Conservation (phyloP, 2,329 filamentous ascomycete genomes). For the Lecanicillium sp. region DNA sequence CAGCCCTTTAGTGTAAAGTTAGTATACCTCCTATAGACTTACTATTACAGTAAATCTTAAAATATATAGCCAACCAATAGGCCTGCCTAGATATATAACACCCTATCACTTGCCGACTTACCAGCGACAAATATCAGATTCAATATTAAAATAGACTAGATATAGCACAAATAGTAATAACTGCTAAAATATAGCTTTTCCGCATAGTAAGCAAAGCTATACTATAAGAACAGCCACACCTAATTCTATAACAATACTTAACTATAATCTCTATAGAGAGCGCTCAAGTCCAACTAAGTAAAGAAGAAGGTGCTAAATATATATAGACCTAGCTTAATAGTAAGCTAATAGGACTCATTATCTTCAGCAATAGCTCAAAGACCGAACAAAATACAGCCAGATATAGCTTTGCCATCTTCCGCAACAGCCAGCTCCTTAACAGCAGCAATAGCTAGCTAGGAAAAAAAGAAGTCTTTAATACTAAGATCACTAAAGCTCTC, state of each 20-base stretch:
- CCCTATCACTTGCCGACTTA: background rate
- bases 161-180: too few relatives aligned
- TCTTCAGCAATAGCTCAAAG: background rate
- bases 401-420: constrained; percentile 1
- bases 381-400: background rate
- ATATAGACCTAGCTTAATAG: background rate
- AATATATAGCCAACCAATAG: background rate
- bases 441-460: background rate
- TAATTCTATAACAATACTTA: background rate
- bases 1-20: too few relatives aligned
- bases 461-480: too few relatives aligned
- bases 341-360: too few relatives aligned
- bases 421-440: background rate
- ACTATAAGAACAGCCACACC: background rate
- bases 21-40: too few relatives aligned
- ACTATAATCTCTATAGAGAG: background rate
- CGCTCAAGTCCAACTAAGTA: background rate
- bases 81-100: constrained; percentile 1
- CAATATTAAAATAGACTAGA: too few relatives aligned
- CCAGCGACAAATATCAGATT: constrained; percentile 1
- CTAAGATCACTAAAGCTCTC: too few relatives aligned
- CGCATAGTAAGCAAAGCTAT: background rate
- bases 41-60: too few relatives aligned
- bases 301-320: background rate
- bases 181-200: too few relatives aligned